A percentile compares a stretch with the other conserved stretches of the same genome.
These are phyloP conservation scores for Saturnispora halmiae DNA, from an alignment of 805 yeast species.

Conservation along the genomic window DNA sequence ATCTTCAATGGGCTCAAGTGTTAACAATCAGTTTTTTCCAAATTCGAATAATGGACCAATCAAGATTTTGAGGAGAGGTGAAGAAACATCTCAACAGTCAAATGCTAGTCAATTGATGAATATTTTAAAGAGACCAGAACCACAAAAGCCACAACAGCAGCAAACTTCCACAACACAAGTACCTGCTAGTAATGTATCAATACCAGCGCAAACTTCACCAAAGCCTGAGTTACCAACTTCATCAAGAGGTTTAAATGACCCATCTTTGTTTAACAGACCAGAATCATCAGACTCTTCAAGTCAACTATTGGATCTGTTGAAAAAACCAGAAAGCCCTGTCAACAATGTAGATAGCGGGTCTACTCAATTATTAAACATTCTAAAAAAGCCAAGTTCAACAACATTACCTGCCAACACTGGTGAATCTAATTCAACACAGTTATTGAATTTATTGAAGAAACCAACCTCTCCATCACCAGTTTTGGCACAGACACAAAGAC, in stretches of 20 bases:
- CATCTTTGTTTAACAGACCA: background rate
- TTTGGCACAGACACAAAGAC: too few relatives aligned
- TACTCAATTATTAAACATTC: background rate
- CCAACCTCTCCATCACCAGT: background rate
- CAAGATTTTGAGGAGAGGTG: constrained; percentile 10
- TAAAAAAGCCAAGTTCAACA: background rate
- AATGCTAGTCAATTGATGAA: constrained; percentile 6
- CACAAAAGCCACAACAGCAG: background rate
- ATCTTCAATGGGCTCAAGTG: background rate
- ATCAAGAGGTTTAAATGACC: background rate
- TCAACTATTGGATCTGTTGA: constrained; percentile 7
- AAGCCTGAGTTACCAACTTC: constrained; percentile 4
- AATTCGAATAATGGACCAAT: background rate
- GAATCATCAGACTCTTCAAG: constrained; percentile 4
- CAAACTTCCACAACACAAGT: too few relatives aligned
- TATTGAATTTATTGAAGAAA: constrained; percentile 11
- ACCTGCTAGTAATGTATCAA: too few relatives aligned
- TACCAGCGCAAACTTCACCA: constrained; percentile 8
- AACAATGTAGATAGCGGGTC: background rate
- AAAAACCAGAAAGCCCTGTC: background rate
- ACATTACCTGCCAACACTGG: background rate
- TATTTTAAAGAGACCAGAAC: constrained; percentile 6
- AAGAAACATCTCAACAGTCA: background rate
- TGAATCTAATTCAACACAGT: background rate
- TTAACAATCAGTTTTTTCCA: background rate